Percentiles rank a stretch among this genome's conserved stretches.
phyloP scores from a whole-genome alignment of 1,139 yeast genomes.

The Ashbya aceris region DNA sequence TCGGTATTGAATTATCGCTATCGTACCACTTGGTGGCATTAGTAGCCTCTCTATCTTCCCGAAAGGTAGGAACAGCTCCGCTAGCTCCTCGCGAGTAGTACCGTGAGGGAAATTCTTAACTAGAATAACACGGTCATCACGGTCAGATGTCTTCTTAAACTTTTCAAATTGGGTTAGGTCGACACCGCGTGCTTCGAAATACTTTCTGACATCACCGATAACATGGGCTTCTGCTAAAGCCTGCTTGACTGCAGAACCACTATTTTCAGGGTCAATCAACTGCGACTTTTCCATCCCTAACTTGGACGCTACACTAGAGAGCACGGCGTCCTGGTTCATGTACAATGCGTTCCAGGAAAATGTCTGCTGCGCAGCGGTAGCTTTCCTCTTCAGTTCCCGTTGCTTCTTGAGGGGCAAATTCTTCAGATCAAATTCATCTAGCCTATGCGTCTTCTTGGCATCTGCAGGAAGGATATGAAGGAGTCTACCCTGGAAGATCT shows the following conservation, averaged over 20 bases:
- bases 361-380: slow-evolving; percentile 73
- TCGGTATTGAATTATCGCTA: slow-evolving; percentile 88
- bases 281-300: slow-evolving; percentile 79
- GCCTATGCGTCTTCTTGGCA: slow-evolving; percentile 62
- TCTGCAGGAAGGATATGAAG: slow-evolving; percentile 84
- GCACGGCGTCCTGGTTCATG: slow-evolving; percentile 84
- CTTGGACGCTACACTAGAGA: slow-evolving; percentile 79
- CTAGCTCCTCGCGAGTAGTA: slow-evolving; percentile 68
- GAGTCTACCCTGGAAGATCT: slow-evolving; percentile 88
- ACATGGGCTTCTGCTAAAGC: slow-evolving; percentile 97
- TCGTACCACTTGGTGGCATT: slow-evolving; percentile 96
- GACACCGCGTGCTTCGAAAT: slow-evolving; percentile 76
- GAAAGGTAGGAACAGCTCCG: slow-evolving; percentile 68
- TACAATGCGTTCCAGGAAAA: slow-evolving; percentile 94
- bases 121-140: slow-evolving; percentile 73
- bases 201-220: slow-evolving; percentile 80
- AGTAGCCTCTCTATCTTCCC: slow-evolving; percentile 75
- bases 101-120: slow-evolving; percentile 89
- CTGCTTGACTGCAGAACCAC: slow-evolving; percentile 91
- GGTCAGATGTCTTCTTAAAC: slow-evolving; percentile 42
- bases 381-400: slow-evolving; percentile 71
- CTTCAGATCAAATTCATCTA: slow-evolving; percentile 84
- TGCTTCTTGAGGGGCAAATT: slow-evolving; percentile 90
- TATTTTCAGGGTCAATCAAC: slow-evolving; percentile 75
- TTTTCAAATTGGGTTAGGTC: slow-evolving; percentile 62